A percentile compares a stretch with the other conserved stretches of the same genome.
Conservation (phyloP, 2,329 filamentous ascomycete genomes). For the Truncatella angustata region DNA sequence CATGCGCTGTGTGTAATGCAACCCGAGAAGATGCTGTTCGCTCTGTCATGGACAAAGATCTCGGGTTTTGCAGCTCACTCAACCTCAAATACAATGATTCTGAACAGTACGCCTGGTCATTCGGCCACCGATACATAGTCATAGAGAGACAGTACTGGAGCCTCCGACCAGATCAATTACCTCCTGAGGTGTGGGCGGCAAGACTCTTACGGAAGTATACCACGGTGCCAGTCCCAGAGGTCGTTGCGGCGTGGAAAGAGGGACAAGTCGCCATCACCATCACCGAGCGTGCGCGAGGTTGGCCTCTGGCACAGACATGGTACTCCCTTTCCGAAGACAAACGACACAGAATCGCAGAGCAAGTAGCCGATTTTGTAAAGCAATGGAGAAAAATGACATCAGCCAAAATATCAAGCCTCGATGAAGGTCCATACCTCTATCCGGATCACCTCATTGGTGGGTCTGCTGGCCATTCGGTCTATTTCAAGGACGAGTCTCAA, state of each 20-base stretch:
- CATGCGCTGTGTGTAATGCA: slow-evolving; percentile 6
- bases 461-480: slow-evolving; percentile 12
- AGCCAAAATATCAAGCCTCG: slow-evolving; percentile 16
- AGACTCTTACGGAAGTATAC: slow-evolving; percentile 14
- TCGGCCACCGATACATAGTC: slow-evolving; percentile 24
- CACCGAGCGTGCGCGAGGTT: slow-evolving; percentile 17
- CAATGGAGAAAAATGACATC: slow-evolving; percentile 20
- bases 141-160: slow-evolving; percentile 20
- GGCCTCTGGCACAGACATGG: slow-evolving; percentile 26
- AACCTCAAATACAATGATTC: slow-evolving; percentile 23
- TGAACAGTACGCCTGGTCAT: slow-evolving; percentile 21
- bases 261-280: slow-evolving; percentile 25
- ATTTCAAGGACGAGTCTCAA: slow-evolving; percentile 14
- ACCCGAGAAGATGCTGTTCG: slow-evolving; percentile 16
- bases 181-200: slow-evolving; percentile 17
- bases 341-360: slow-evolving; percentile 17
- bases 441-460: slow-evolving; percentile 21
- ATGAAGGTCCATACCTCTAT: slow-evolving; percentile 16
- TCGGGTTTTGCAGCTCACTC: slow-evolving; percentile 21
- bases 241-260: slow-evolving; percentile 27
- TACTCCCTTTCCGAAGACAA: slow-evolving; percentile 14
- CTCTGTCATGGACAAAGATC: slow-evolving; percentile 16
- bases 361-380: slow-evolving; percentile 19
- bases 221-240: slow-evolving; percentile 19
- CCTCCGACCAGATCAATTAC: slow-evolving; percentile 12